Base-by-base conservation (phyloP, 2,329 filamentous ascomycete species). In the Aspergillus spinulosporus region DNA sequence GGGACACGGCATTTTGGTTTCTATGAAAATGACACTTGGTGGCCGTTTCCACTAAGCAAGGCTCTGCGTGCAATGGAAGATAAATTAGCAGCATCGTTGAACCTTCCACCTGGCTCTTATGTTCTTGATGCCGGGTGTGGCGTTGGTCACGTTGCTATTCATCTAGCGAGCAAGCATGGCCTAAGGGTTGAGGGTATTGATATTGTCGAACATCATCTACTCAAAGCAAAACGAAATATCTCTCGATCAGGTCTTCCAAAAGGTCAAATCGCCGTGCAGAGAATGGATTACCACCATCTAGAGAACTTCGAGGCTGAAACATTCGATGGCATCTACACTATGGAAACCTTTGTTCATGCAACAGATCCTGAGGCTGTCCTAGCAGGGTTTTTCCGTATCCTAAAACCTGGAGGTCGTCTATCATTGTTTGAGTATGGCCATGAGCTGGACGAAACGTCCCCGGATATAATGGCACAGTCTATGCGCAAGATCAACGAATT, bases 291-390 rank as follows among this genome's bases (percentile, higher is more conserved):
- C 61, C 81, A 84, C 59, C 69, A 82, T 58, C 71, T 84, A 1
- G 73, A 78, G 2, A 57, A 60, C 4, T 68, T 82, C 21, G 52
- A 61, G 0, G 60, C 69, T 26, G 66, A 61, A 3, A 76, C 72
- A 0, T 75, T 80, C 42, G 80, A 84, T 52, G 81, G 80, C 3
- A 68, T 80, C 29, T 84, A 83, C 64, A 83, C 81, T 0, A 80
- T 83, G 76, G 80, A 84, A 65, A 82, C 81, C 0, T 76, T 84
- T 46, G 80, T 82, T 0, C 81, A 84, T 62, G 79, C 81, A 1
- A 79, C 76, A 1, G 74, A 82, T 40, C 76, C 78, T 0, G 60
- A 72, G 40, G 66, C 64, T 5, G 81, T 77, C 1, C 67, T 82
- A 1, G 60, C 59, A 4, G 76, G 77, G 14, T 83, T 84, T 67